Base-by-base conservation (phyloP, 2,329 filamentous ascomycete species). In the Aspergillus oerlinghausenensis region DNA sequence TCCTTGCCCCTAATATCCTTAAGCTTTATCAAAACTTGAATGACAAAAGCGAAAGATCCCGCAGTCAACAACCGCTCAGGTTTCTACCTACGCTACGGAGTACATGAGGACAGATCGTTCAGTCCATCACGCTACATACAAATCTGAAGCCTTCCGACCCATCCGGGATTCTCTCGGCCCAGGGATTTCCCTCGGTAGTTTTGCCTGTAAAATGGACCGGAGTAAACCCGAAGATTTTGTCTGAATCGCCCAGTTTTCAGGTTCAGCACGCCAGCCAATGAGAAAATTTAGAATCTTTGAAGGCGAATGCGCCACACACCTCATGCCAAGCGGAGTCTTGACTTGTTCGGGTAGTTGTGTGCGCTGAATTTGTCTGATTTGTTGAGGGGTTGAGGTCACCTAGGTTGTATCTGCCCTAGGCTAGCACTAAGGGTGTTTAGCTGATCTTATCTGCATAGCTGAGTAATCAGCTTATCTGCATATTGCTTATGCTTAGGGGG, bases 201-300 rank as follows among this genome's bases (percentile, higher is more conserved):
- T 63, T 60, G 54, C 52, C 48, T 50, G 45, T 43, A 55, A 28
- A 32, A 7, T 47, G 21, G 2, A 32, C 60, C 65, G 65, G 65
- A 67, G 62, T 60, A 53, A 57, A 59, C 49, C 40, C 54, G 47
- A 50, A 57, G 60, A 55, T 59, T 57, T 60, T 64, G 63, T 65
- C 60, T 59, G 64, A 63, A 65, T 67, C 64, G 59, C 55, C 64
- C 49, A 65, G 58, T 56, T 50, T 57, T 56, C 50, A 47, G 51
- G 56, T 29, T 48, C 48, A 51, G 10, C 49, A 28, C 19, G 21
- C 6, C 23, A 52, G 32, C 54, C 54, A 55, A 55, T 55, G n/a
- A 55, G 7, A 48, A 7, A 32, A 25, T 14, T 7, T 19, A 14
- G 11, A 14, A 29, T 11, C 32, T 23, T 28, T 1, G 17, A 26